A percentile compares a stretch with the other conserved stretches of the same genome.
phyloP scores from a whole-genome alignment of 2,329 filamentous ascomycete species.

The Pestalotiopsis sp. region DNA sequence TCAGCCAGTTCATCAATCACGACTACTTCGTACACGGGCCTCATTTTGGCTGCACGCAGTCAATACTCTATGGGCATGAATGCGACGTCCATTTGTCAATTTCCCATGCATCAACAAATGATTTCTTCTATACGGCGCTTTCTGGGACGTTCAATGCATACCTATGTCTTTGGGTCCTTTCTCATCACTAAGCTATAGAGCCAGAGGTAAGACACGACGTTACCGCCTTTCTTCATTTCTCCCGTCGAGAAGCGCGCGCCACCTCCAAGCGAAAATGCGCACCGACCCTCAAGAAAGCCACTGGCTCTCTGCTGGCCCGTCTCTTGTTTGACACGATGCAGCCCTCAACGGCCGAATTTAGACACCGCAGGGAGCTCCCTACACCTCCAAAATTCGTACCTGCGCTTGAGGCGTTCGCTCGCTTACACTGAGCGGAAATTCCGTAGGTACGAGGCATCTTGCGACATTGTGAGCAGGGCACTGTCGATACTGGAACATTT shows the following conservation, averaged over 20 bases:
- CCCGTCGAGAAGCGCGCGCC: background rate
- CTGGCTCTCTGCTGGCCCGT: background rate
- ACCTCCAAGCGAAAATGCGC: background rate
- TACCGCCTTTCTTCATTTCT: background rate
- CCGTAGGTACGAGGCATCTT: background rate
- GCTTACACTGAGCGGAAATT: background rate
- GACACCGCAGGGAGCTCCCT: background rate
- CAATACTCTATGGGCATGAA: background rate
- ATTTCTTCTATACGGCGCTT: background rate
- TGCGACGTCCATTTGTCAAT: background rate
- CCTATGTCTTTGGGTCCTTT: background rate
- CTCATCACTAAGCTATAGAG: background rate
- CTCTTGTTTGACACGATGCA: slow-evolving; percentile 1
- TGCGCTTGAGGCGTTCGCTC: background rate
- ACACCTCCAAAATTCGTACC: background rate
- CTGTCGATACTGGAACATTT: background rate
- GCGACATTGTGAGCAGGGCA: background rate
- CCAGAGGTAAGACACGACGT: background rate
- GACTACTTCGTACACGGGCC: background rate
- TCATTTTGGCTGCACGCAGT: background rate
- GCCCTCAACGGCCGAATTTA: background rate
- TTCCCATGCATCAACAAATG: background rate
- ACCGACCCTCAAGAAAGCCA: background rate
- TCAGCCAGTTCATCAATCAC: background rate
- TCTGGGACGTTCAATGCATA: background rate